Base-by-base conservation (phyloP, 352 stramenopile species). In the Phytophthora constricta region DNA sequence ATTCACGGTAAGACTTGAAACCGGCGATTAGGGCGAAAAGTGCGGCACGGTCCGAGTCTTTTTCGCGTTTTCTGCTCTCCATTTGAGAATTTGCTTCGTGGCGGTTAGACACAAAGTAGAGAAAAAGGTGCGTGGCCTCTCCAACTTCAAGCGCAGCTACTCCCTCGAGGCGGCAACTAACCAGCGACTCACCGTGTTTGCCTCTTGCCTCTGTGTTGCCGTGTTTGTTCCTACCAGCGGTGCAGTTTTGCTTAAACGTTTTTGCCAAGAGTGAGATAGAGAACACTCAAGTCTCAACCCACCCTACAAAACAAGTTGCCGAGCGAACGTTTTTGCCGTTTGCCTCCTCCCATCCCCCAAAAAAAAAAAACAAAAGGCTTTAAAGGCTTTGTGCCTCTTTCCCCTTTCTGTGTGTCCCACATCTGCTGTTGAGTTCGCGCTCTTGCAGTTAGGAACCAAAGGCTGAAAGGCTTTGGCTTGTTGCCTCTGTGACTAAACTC, bases 1-100 rank as follows among this genome's bases (percentile, higher is more conserved):
- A 51, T 51, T 51, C 45, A 51, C 23, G 20, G 45, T 28, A 23
- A 31, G 26, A 23, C 22, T 5, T 14, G 47, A 31, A 34, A 55
- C 48, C 43, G 22, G 43, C 22, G 45, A 51, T 51, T 51, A 51
- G 45, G 45, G 19, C 4, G 19, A 27, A 33, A 9, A 28, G 33
- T 48, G 51, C 31, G 31, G 51, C 62, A 63, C 45, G 17, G n/a
- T n/a, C 27, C 41, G 13, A 37, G 31, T 31, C 51, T 33, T 34
- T 65, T 59, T 68, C 37, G 42, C 48, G 45, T 73, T 27, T 56
- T 25, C 27, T 51, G n/a, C 45, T 39, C 45, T 65, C n/a, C 72
- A 79, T 34, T 77, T 68, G 54, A 79, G 68, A 79, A 79, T 79
- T 76, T 79, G 72, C 72, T 49, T 49, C 52, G 47, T 60, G 58